These are phyloP conservation scores for Scleroderma citrinum DNA, from an alignment of 768 basidiomycete species.

Conservation along the genomic window DNA sequence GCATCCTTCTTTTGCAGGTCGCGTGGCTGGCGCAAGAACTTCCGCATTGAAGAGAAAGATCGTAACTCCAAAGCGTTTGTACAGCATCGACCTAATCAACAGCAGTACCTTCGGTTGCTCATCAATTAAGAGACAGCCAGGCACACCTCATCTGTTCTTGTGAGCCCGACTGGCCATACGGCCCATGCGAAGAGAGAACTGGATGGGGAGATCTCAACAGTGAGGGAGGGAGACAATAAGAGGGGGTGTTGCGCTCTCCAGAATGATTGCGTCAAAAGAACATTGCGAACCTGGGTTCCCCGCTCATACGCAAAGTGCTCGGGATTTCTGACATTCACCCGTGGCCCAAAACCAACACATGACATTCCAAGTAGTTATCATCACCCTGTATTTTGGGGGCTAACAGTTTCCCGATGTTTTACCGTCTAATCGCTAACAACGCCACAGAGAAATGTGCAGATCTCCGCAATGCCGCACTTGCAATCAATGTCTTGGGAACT, in stretches of 20 bases:
- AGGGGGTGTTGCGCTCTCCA: constrained; percentile 1
- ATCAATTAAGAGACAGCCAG: too few relatives aligned
- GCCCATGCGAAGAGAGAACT: constrained; percentile 4
- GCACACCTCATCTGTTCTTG: constrained; percentile 12
- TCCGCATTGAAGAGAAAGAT: too few relatives aligned
- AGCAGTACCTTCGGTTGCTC: too few relatives aligned
- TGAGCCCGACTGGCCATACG: constrained; percentile 2
- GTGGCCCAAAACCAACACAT: constrained; percentile 56
- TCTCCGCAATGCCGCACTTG: constrained; percentile 61
- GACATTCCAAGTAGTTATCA: constrained; percentile 39
- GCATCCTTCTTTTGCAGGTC: too few relatives aligned
- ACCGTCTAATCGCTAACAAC: constrained; percentile 44
- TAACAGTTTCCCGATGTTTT: constrained; percentile 62
- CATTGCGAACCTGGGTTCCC: constrained; percentile 13
- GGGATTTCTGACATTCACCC: constrained; percentile 32
- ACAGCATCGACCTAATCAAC: too few relatives aligned
- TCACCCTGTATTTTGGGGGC: not conserved
- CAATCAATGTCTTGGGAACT: constrained; percentile 65
- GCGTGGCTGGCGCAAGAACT: too few relatives aligned
- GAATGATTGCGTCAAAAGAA: constrained; percentile 6
- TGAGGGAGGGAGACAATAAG: too few relatives aligned
- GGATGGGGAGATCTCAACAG: not conserved
- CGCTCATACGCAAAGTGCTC: constrained; percentile 8
- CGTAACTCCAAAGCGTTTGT: too few relatives aligned
- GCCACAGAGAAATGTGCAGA: constrained; percentile 61